Conservation (phyloP, 2,329 filamentous ascomycete species). For the Aspergillus aculeatinus region DNA sequence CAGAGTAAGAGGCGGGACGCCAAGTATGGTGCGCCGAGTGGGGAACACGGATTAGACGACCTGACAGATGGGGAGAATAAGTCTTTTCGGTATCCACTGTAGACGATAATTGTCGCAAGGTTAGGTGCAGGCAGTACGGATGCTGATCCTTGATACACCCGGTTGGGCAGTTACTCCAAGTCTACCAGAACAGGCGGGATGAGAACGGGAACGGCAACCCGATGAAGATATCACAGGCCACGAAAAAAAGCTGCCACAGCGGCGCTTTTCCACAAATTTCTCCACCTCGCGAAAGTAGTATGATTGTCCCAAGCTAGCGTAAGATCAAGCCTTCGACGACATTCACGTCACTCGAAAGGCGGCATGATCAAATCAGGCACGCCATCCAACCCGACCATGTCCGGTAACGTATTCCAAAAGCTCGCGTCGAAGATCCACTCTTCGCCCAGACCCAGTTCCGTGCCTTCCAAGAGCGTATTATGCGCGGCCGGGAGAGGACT, state of each 20-base stretch:
- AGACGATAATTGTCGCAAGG: too few species aligned
- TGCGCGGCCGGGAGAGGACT: not conserved
- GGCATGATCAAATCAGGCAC: conserved; percentile 4
- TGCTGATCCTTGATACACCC: too few species aligned
- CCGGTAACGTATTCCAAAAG: conserved; percentile 7
- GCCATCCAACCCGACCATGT: conserved; percentile 7
- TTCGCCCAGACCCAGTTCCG: not conserved
- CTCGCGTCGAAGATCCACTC: conserved; percentile 7
- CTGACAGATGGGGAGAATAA: conserved; percentile 11
- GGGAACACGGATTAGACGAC: conserved; percentile 7
- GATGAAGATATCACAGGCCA: too few species aligned
- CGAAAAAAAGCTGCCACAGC: too few species aligned
- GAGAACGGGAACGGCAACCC: too few species aligned
- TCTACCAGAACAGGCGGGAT: too few species aligned
- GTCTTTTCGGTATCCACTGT: conserved; percentile 11
- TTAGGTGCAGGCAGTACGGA: not conserved
- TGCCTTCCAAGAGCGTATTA: not conserved
- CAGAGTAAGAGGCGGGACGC: conserved; percentile 7
- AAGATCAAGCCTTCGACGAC: not conserved
- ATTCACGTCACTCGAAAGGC: not conserved
- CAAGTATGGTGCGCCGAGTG: conserved; percentile 5
- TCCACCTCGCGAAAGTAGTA: too few species aligned
- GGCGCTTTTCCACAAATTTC: too few species aligned
- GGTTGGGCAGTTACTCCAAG: not conserved
- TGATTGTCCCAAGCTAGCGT: too few species aligned